Evolutionary conservation across 73 alveolate species (phyloP).

Genomic region (Paramecium sonneborni): DNA sequence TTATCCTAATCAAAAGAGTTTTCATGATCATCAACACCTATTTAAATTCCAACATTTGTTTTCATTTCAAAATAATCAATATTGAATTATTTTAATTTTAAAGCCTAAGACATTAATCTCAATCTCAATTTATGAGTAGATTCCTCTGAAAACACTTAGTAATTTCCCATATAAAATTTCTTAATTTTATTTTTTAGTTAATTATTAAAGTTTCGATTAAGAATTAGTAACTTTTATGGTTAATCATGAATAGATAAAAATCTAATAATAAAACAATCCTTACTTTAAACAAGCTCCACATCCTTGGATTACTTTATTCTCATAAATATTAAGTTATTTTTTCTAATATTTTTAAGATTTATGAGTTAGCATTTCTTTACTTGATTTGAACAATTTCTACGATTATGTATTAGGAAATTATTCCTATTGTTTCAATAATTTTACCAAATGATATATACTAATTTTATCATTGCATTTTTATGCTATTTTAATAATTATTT

Average conservation of each 20-base stretch:
- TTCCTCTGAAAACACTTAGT: background rate
- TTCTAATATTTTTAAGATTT: conserved; percentile 53
- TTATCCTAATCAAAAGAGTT: background rate
- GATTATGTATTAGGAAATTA: conserved; percentile 42
- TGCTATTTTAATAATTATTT: conserved; percentile 52
- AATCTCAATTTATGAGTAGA: conserved; percentile 5
- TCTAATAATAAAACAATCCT: background rate
- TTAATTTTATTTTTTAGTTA: background rate
- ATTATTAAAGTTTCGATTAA: background rate
- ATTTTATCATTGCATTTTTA: background rate
- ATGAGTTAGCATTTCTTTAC: background rate
- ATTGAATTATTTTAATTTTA: background rate
- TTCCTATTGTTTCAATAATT: conserved; percentile 53
- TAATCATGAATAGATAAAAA: conserved; percentile 31
- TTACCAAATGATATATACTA: conserved; percentile 46
- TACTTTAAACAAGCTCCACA: background rate
- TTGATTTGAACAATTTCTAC: conserved; percentile 5
- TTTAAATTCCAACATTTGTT: background rate
- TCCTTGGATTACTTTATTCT: conserved; percentile 40
- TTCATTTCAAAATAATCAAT: conserved; percentile 55
- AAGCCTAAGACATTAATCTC: background rate
- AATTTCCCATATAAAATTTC: background rate
- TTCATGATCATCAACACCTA: background rate
- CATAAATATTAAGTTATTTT: background rate
- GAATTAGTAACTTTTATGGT: background rate